Evolutionary conservation across 2,329 filamentous ascomycete genomes (phyloP), one percentile per base, ranked within the genome.

Genomic region (Aspergillus awamori): DNA sequence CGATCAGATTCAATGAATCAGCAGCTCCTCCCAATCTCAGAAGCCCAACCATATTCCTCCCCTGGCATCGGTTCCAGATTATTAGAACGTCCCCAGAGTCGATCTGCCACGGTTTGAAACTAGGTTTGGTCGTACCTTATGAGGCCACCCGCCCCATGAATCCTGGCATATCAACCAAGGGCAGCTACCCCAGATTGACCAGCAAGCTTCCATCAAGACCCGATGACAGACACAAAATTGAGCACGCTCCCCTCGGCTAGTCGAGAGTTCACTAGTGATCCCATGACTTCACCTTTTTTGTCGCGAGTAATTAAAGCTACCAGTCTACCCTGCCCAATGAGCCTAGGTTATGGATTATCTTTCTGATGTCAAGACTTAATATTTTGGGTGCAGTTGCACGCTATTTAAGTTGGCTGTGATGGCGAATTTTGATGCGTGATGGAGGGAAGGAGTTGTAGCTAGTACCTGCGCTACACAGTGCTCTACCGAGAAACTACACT

Each of bases 331-430:
- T 26, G 47, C 26, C 26, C 4, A n/a, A 22, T 51, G 28, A 8
- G 26, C 47, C 13, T 28, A 28, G 47, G 47, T 49, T 20, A 13
- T 11, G 8, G 15, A 22, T 15, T 53, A 36, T 36, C 33, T 26
- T 22, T 26, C 48, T 53, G 51, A 53, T 53, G 51, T 53, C 51
- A 53, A 53, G 51, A 51, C 47, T 51, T 17, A 15, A 15, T 26
- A 2, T 8, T 5, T 20, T 20, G 26, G 6, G 8, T 26, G 47
- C 1, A 10, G 5, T 24, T 17, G 15, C 8, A 13, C 20, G 24
- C 15, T 49, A 49, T 49, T 49, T 49, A 49, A 26, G 26, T 15
- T 49, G 20, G 22, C 10, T 45, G 17, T n/a, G 49, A 53, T 53
- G 33, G 49, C 33, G 17, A 53, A 53, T 15, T 36, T 45, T 13